Conservation (phyloP, 306 rosid genomes). For the Acacia melanoxylon region DNA sequence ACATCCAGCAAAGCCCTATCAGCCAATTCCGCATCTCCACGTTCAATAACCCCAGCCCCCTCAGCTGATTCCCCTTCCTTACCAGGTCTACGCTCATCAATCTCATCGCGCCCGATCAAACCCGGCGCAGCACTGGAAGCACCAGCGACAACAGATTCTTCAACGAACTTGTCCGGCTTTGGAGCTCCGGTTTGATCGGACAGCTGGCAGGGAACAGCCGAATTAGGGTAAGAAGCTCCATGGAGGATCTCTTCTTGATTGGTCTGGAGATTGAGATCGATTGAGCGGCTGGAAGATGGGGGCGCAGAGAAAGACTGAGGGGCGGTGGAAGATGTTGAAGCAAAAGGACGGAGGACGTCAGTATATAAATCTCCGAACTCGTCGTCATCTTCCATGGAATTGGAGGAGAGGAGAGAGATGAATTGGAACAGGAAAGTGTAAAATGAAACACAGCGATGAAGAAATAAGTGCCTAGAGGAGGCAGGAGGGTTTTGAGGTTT, state of each 20-base stretch:
- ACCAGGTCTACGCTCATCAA: conserved; percentile 20
- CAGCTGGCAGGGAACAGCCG: conserved; percentile 26
- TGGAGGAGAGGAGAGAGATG: not conserved
- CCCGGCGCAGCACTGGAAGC: conserved; percentile 27
- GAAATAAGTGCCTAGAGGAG: conserved; percentile 1
- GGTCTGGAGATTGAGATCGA: conserved; percentile 63
- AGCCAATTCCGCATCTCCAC: not conserved
- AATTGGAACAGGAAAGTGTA: not conserved
- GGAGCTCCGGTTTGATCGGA: conserved; percentile 43
- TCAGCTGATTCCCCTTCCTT: conserved; percentile 23
- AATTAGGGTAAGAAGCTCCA: conserved; percentile 41
- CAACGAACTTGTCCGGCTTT: not conserved
- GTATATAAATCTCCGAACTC: conserved; percentile 99
- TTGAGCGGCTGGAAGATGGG: conserved; percentile 40
- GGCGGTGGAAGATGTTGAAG: conserved; percentile 48
- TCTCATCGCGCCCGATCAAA: conserved; percentile 22
- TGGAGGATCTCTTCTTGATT: conserved; percentile 41
- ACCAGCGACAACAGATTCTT: conserved; percentile 17
- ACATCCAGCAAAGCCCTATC: conserved; percentile 33
- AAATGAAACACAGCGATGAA: not conserved
- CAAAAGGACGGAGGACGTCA: conserved; percentile 77
- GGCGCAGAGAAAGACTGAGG: conserved; percentile 39
- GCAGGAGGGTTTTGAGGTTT: conserved; percentile 29
- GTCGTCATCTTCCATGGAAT: conserved; percentile 91
- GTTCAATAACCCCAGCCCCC: conserved; percentile 13